Percentiles rank a stretch among this genome's conserved stretches.
These are phyloP conservation scores for Claviceps digitariae DNA, from an alignment of 2,329 filamentous ascomycete species.

Conservation along the genomic window DNA sequence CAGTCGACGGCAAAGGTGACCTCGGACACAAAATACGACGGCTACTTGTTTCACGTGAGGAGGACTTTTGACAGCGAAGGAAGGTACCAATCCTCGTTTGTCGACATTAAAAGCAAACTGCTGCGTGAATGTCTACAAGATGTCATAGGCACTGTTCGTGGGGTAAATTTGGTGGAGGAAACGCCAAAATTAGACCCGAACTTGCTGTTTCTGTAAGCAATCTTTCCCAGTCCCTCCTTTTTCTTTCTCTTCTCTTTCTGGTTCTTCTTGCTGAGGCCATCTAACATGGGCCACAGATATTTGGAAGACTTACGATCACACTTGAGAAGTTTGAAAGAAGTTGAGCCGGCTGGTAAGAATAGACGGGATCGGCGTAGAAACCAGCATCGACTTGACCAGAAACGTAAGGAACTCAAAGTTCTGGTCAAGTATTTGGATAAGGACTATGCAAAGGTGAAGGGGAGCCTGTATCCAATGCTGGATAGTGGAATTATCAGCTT, in stretches of 20 bases:
- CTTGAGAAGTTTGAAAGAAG: slow-evolving; percentile 50
- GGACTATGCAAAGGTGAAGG: slow-evolving; percentile 67
- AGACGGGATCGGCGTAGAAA: slow-evolving; percentile 49
- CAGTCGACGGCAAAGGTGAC: slow-evolving; percentile 37
- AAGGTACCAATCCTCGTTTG: slow-evolving; percentile 56
- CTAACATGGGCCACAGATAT: slow-evolving; percentile 30
- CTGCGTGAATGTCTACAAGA: slow-evolving; percentile 49
- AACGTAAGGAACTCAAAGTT: slow-evolving; percentile 54
- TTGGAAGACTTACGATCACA: slow-evolving; percentile 59
- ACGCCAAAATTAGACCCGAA: slow-evolving; percentile 61
- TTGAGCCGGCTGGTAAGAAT: slow-evolving; percentile 31
- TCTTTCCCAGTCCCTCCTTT: too few relatives aligned
- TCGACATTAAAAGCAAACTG: slow-evolving; percentile 76
- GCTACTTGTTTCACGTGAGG: slow-evolving; percentile 72
- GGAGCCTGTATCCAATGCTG: slow-evolving; percentile 65
- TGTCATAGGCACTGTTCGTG: slow-evolving; percentile 22
- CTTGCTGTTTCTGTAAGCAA: slow-evolving; percentile 47
- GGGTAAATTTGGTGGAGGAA: slow-evolving; percentile 68
- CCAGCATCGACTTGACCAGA: slow-evolving; percentile 41
- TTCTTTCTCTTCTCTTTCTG: neutral
- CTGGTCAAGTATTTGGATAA: slow-evolving; percentile 65
- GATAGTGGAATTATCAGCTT: slow-evolving; percentile 77
- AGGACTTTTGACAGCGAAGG: slow-evolving; percentile 76
- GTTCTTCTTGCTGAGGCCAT: neutral
- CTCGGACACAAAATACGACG: slow-evolving; percentile 49